Evolutionary conservation across 805 yeast species (phyloP).

Genomic region (Tetrapisispora nanseiensis): DNA sequence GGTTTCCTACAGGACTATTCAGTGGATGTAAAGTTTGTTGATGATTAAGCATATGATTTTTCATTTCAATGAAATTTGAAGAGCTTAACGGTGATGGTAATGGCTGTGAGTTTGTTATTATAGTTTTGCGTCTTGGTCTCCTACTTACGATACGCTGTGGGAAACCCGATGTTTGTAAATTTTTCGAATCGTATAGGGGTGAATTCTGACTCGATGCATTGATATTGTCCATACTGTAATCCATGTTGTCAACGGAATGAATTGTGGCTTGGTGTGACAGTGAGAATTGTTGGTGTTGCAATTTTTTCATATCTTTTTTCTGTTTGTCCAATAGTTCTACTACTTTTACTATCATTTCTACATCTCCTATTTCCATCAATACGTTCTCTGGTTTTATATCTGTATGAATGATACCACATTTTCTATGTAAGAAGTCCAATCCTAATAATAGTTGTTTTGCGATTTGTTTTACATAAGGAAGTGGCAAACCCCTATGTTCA

Average conservation of each 20-base stretch:
- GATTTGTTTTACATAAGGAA: slow-evolving; percentile 66
- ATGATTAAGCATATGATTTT: slow-evolving; percentile 20
- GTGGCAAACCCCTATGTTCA: slow-evolving; percentile 71
- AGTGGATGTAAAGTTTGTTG: neutral
- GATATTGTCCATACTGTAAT: neutral
- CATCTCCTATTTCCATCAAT: slow-evolving; percentile 72
- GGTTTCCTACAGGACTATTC: neutral
- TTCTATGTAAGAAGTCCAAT: slow-evolving; percentile 50
- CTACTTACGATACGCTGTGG: slow-evolving; percentile 20
- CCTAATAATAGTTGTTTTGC: slow-evolving; percentile 70
- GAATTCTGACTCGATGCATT: neutral
- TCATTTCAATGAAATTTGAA: slow-evolving; percentile 28
- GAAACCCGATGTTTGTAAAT: neutral
- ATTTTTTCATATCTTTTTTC: slow-evolving; percentile 34
- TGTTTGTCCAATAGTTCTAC: slow-evolving; percentile 52
- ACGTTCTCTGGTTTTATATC: slow-evolving; percentile 75
- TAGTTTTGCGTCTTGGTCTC: slow-evolving; percentile 58
- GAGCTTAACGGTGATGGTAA: slow-evolving; percentile 79
- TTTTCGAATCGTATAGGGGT: neutral
- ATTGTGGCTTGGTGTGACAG: neutral
- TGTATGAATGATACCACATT: slow-evolving; percentile 66
- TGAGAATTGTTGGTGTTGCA: slow-evolving; percentile 22
- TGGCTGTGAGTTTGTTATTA: slow-evolving; percentile 88
- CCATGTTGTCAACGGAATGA: neutral
- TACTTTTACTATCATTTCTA: slow-evolving; percentile 62